Percentiles rank a stretch among this genome's conserved stretches.
Conservation (phyloP, 2,329 filamentous ascomycete genomes). For the Sporothrix humicola region DNA sequence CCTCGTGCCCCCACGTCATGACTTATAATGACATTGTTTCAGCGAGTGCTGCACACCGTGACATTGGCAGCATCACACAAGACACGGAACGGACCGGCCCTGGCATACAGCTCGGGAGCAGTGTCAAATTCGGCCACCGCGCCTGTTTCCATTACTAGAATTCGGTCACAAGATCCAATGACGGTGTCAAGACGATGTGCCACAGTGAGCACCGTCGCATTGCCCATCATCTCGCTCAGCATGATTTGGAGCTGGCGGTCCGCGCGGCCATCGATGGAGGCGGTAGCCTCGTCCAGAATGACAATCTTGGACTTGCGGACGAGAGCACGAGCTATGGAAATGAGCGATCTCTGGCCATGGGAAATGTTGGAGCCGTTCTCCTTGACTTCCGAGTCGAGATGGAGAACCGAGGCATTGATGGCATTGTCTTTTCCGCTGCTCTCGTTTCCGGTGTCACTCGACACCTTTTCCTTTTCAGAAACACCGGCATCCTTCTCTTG, state of each 20-base stretch:
- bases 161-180: constrained; percentile 65
- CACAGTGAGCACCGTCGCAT: constrained; percentile 33
- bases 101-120: constrained; percentile 24
- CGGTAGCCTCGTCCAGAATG: constrained; percentile 95
- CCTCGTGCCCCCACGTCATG: neutral
- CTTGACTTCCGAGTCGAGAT: constrained; percentile 32
- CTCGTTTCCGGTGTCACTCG: neutral
- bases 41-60: neutral
- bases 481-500: neutral
- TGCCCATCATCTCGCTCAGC: constrained; percentile 27
- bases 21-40: too few species aligned
- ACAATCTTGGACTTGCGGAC: constrained; percentile 85
- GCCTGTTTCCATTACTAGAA: constrained; percentile 90
- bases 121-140: constrained; percentile 79
- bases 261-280: constrained; percentile 71
- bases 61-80: constrained; percentile 30
- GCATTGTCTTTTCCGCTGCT: neutral
- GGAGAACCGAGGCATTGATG: neutral
- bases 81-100: constrained; percentile 19
- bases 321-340: constrained; percentile 86
- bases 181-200: constrained; percentile 35
- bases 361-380: constrained; percentile 54
- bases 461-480: neutral
- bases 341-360: constrained; percentile 83
- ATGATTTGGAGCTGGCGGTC: constrained; percentile 32